Base-by-base conservation (phyloP, 805 yeast genomes). In the Limtongia smithiae region DNA sequence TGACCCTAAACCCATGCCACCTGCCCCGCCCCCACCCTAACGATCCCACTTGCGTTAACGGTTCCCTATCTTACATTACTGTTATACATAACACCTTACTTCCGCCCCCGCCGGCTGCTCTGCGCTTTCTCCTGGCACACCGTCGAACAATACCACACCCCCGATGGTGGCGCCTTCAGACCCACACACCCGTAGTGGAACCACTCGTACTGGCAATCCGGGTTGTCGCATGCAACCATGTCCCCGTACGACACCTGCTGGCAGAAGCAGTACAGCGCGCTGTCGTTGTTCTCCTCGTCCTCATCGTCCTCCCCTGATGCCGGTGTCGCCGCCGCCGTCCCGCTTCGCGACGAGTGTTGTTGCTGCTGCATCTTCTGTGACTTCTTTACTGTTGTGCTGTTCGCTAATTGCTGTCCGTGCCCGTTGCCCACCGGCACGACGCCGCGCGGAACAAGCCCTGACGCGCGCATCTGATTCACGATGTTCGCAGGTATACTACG, bases 181-280 rank as follows among this genome's bases (percentile, higher is more conserved):
- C 95, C 95, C 36, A 91, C 96, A 72, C 98, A 93, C 48, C 82
- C 83, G 75, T 90, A 91, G 68, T 93, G 98, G 70, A 91, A 91
- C 97, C 97, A 91, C 65, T 88, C 96, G 57, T 75, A 81, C 63
- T 81, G 79, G 71, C 98, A 93, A 60, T 83, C 81, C 21, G 83
- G 84, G 55, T 88, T 85, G 65, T 91, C 98, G 69, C 98, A 91
- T 0, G 93, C 97, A 58, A 91, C 87, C 98, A 91, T 91, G 61
- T 83, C 87, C 21, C 98, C 98, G 68, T 83, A 87, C 0, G 97
- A 89, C 0, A 85, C 94, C 59, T 90, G 88, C 63, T 88, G 94
- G 64, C 98, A 91, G 69, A 85, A 85, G 67, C 98, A 91, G 66
- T 91, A 91, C 44, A 80, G 81, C 53, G 82, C 88, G 50, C 81